Base-by-base conservation (phyloP, 2,329 filamentous ascomycete genomes). In the Periconia digitata region DNA sequence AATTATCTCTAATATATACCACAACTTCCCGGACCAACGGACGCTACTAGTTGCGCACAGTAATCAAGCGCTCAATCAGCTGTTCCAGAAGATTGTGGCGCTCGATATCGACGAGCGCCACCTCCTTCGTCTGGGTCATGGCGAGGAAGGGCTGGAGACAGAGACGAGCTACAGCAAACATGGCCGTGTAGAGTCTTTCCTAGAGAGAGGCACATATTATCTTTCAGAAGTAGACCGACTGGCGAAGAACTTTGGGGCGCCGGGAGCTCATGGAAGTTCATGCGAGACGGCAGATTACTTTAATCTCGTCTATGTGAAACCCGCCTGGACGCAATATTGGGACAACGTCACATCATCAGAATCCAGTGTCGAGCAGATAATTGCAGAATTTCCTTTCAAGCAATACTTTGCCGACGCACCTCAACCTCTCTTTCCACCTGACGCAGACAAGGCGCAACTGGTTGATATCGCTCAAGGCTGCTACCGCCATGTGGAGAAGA, bases 261-360 rank as follows among this genome's bases (percentile, higher is more conserved):
- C 92, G 36, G 94, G 94, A 47, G 92, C 92, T n/a, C 94, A 99
- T 69, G 90, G 92, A 18, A 95, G 88, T 72, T 95, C 92, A 22
- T 95, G 94, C 46, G 94, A 99, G 77, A 99, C 92, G 2, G 94
- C 94, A 29, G 91, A 90, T 22, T 97, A 99, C 73, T 99, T 99
- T 77, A 90, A 96, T 69, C 85, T 85, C 39, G 92, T 96, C 52
- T 96, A 96, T 66, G 80, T 99, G 36, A 81, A 88, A 70, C 92
- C 94, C 24, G 83, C 87, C 12, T 99, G 94, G 94, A 83, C 83
- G 43, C 90, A 87, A 65, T 99, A 95, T 70, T 86, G 83, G 75
- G 85, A 90, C 45, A 74, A 78, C 40, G 75, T 82, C 20, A 80
- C 81, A 36, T 76, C 79, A 2, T 78, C 82, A 20, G 79, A 82